Evolutionary conservation across 2,329 filamentous ascomycete genomes (phyloP), one percentile per base, ranked within the genome.

Genomic region (Neoascochyta sp.): DNA sequence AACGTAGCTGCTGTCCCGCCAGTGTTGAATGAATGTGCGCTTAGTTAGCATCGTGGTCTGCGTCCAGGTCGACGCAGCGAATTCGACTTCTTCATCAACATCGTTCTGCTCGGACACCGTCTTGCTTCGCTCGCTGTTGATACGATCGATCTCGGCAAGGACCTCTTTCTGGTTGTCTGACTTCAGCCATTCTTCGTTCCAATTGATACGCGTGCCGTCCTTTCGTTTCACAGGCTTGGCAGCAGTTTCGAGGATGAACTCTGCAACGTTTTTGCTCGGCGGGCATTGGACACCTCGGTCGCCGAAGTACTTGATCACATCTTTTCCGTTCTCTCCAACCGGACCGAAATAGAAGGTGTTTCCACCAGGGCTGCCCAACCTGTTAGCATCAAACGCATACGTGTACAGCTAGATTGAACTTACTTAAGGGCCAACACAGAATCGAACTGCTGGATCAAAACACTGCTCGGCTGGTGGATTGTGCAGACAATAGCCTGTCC

Each of bases 301-400:
- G 3, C 70, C 73, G 41, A 86, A 86, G 60, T 86, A 86, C 20
- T 81, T 71, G 47, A 80, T 73, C 2, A 86, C 76, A 9, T 74
- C 72, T 3, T 70, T 64, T 4, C 81, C 81, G 22, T 80, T 76
- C n/a, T 80, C 69, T 32, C 82, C 83, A 9, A 86, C 76, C 0
- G 78, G 74, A 0, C 83, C 83, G 35, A 86, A 86, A 60, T 86
- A 87, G 60, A 83, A 83, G 0, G 78, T 80, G 51, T 82, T 81
- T 12, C 80, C 81, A 10, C 78, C 80, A 0, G 74, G 79, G 47
- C 24, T 27, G 9, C n/a, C n/a, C n/a, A n/a, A n/a, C n/a, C n/a
- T 40, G 6, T 22, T 10, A 22, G 21, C 9, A 22, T n/a, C n/a
- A 22, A 22, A 12, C 21, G n/a, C 21, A 5, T 22, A 10, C 9